Evolutionary conservation across 768 basidiomycete species (phyloP), one percentile per base, ranked within the genome.

Genomic region (Thelephora ganbajun): DNA sequence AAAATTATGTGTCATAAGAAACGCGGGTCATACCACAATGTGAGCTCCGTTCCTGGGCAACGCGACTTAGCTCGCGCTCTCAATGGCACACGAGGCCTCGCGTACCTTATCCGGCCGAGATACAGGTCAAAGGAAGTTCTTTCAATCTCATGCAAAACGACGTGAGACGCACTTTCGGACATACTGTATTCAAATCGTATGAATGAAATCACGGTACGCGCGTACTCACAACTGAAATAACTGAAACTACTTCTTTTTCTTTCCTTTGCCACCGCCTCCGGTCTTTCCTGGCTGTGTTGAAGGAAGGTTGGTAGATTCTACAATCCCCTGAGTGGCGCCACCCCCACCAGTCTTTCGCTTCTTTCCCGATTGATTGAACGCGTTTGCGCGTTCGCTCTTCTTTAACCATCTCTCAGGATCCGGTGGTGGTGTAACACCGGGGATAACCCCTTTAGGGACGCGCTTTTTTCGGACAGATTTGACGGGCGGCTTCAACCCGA

Each of bases 331-430:
- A 12, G 82, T 87, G 18, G 84, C 83, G 9, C 71, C 71, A 35
- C 77, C 77, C 41, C 74, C 72, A 16, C 70, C 69, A 30, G 65
- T 65, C 67, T 55, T 71, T 54, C 73, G 74, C 60, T 75, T 70
- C 58, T 64, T 75, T 36, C 71, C 71, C 46, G 69, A 67, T 14
- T 68, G 68, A 34, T 57, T 58, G 59, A 74, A 77, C 18, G 39
- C 16, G 22, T 69, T 74, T 12, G 81, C 72, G 44, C 85, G 69
- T 61, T 88, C 84, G 46, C 76, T 83, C 68, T 87, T 90, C 75
- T 90, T 90, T 50, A 90, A 60, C 87, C 87, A 90, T 52, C 87
- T 69, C 61, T 90, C 87, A 20, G 87, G 85, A 64, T 90, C 87
- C 30, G 88, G 87, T 14, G 78, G 71, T 23, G 86, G 85, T 3